Base-by-base conservation (phyloP, 225 moss, liverwort and hornwort genomes). In the Lunularia cruciata region DNA sequence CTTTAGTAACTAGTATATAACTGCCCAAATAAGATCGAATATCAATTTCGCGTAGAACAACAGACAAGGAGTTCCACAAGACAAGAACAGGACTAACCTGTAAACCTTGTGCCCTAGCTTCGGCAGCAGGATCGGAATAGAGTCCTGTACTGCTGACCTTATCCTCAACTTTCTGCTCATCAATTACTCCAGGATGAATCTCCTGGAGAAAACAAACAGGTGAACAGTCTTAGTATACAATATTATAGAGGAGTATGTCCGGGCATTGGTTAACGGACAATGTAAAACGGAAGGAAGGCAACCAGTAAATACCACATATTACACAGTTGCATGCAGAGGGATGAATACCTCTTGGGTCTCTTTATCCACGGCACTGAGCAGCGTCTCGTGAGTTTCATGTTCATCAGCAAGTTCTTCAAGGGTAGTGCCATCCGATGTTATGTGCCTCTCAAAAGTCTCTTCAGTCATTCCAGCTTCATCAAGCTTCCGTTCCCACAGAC, bases 51-150 rank as follows among this genome's bases (percentile, higher is more conserved):
- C 49, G 28, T 47, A 63, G 11, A 33, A n/a, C n/a, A 6, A 54
- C 0, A 13, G 4, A 32, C n/a, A 8, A 36, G 6, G 28, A 58
- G 14, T 11, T 43, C 13, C 63, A 39, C 13, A 62, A 13, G 49
- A 62, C 6, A 6, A 30, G 30, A 27, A 1, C 14, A 6, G 16
- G 11, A 1, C 27, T 34, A 42, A 98, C 96, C 96, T 98, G 96
- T 75, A 98, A 79, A 67, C 96, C 96, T 58, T 87, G 89, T 65
- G 83, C 84, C 22, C 89, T 92, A 60, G 96, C 96, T 73, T 98
- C 84, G 42, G 90, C 89, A 58, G 90, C 92, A 73, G 89, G 89
- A 70, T 90, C 92, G 47, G 86, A 80, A 70, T 62, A 86, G 56
- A 70, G 62, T 33, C 76, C 89, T 61, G 69, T 71, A 60, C 69